Evolutionary conservation across 148 eudicot genomes (phyloP).

Genomic region (Hydrangea macrophylla): DNA sequence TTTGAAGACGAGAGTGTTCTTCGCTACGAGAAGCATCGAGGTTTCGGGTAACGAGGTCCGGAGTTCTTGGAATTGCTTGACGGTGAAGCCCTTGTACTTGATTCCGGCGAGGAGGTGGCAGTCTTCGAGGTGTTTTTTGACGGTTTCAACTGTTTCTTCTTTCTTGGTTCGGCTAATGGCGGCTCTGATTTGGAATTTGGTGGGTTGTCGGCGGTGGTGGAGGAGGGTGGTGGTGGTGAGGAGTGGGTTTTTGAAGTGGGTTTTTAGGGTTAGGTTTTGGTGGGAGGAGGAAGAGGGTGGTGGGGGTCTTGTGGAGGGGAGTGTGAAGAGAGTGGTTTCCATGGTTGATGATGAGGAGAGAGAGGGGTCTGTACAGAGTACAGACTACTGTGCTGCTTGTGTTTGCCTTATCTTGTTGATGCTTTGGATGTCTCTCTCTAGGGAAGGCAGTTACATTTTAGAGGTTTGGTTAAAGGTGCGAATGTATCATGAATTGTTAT

Average conservation of each 20-base stretch:
- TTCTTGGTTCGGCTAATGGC: constrained; percentile 74
- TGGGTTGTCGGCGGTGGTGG: no score
- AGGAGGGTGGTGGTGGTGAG: constrained; percentile 5
- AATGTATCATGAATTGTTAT: no score
- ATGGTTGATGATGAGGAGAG: constrained; percentile 11
- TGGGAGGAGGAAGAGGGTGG: neutral
- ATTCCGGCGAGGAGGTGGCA: neutral
- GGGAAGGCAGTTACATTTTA: no score
- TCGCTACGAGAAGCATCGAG: neutral
- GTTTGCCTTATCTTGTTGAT: neutral
- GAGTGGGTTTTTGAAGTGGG: constrained; percentile 31
- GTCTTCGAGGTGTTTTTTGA: constrained; percentile 25
- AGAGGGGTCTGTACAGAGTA: neutral
- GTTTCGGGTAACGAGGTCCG: neutral
- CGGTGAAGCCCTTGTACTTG: neutral
- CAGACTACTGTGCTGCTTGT: neutral
- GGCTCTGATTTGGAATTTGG: constrained; percentile 40
- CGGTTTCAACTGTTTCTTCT: constrained; percentile 66
- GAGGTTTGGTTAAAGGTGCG: no score
- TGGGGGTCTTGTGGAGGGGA: constrained; percentile 20
- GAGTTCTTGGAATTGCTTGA: neutral
- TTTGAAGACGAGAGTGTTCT: neutral
- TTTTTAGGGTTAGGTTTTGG: constrained; percentile 19
- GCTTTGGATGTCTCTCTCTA: neutral
- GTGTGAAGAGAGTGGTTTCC: constrained; percentile 31